Conservation (phyloP, 805 yeast species). For the Lipomyces oligophaga region DNA sequence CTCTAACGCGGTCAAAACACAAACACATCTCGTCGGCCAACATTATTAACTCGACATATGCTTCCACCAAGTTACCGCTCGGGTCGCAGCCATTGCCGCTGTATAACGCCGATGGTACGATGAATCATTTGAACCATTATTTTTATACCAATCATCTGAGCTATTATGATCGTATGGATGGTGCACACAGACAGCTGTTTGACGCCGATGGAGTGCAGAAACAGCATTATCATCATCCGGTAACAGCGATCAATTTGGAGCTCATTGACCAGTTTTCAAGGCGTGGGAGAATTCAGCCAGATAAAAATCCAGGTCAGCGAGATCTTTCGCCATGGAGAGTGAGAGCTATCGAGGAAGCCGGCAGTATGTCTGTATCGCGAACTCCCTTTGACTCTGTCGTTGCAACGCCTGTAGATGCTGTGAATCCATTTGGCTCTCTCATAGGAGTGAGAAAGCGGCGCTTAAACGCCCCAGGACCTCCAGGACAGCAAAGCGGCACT, state of each 20-base stretch:
- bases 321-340: neutral
- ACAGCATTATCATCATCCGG: slow-evolving; percentile 24
- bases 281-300: slow-evolving; percentile 3
- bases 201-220: slow-evolving; percentile 12
- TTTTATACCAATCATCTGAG: slow-evolving; percentile 18
- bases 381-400: too few relatives aligned
- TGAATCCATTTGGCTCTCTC: neutral
- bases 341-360: neutral
- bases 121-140: slow-evolving; percentile 20
- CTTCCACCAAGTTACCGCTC: slow-evolving; percentile 20
- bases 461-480: neutral
- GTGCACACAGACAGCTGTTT: slow-evolving; percentile 12
- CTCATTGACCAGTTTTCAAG: slow-evolving; percentile 9
- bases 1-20: neutral
- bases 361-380: neutral
- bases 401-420: neutral
- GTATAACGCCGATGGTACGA: slow-evolving; percentile 16
- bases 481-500: neutral
- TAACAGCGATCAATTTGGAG: slow-evolving; percentile 23
- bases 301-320: neutral
- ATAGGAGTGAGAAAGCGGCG: neutral
- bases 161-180: slow-evolving; percentile 14
- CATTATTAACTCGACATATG: slow-evolving; percentile 10
- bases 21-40: neutral
- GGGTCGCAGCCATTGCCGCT: slow-evolving; percentile 16